These are phyloP conservation scores for Suillus luteus DNA, from an alignment of 768 basidiomycete genomes.

Conservation along the genomic window DNA sequence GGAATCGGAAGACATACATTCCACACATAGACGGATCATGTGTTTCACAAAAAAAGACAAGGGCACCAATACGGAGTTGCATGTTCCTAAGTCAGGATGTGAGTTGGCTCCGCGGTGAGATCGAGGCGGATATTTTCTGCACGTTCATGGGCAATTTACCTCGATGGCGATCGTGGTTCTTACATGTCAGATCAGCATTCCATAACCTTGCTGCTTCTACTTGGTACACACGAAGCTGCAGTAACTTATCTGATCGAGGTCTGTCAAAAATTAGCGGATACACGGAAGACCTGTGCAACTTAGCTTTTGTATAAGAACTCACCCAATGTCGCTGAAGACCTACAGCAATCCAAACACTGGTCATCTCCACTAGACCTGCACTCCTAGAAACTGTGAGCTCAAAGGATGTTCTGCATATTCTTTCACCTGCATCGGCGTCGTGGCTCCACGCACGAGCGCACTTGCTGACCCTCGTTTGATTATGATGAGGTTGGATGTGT, in stretches of 20 bases:
- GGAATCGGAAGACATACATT: neutral
- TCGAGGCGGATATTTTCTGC: neutral
- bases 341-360: neutral
- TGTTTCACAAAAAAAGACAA: neutral
- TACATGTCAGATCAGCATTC: neutral
- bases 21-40: neutral
- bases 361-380: neutral
- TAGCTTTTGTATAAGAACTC: slow-evolving; percentile 2
- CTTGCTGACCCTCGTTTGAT: slow-evolving; percentile 27
- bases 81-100: neutral
- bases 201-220: slow-evolving; percentile 1
- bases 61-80: slow-evolving; percentile 3
- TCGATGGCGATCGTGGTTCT: neutral
- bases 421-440: slow-evolving; percentile 38
- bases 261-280: neutral
- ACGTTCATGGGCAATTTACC: neutral
- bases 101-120: neutral
- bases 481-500: slow-evolving; percentile 31
- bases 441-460: slow-evolving; percentile 34
- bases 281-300: neutral
- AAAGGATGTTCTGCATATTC: neutral
- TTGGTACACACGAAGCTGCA: neutral
- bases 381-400: neutral
- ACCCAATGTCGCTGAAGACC: neutral
- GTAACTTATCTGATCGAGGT: neutral